These are phyloP conservation scores for Eucalyptus sp. DNA, from an alignment of 345 rosid genomes.

Conservation along the genomic window DNA sequence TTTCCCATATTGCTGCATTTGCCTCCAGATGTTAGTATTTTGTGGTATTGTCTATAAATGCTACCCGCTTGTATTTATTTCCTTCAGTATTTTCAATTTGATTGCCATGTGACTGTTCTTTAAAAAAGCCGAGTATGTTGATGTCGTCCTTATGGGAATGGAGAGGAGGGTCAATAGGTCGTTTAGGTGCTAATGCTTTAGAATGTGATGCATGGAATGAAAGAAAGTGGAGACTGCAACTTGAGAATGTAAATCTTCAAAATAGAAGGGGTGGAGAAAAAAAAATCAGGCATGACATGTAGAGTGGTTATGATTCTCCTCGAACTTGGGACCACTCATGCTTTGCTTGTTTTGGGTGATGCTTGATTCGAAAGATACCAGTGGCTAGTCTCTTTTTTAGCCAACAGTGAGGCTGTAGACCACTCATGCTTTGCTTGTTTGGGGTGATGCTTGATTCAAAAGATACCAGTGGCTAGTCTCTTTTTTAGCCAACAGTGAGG, in stretches of 20 bases:
- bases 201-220: background rate
- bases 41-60: background rate
- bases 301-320: background rate
- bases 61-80: background rate
- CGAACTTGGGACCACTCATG: background rate
- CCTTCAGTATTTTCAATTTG: background rate
- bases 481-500: background rate
- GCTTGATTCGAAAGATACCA: background rate
- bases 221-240: background rate
- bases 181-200: background rate
- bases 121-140: background rate
- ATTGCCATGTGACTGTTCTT: background rate
- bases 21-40: background rate
- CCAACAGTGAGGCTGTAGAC: background rate
- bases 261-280: background rate
- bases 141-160: background rate
- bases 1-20: background rate
- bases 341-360: background rate
- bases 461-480: background rate
- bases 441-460: background rate
- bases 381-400: background rate
- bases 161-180: background rate
- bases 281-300: background rate
- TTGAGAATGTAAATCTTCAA: background rate
- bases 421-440: background rate